Base-by-base conservation (phyloP, 257 asterid species). In the Jacaranda mimosifolia region DNA sequence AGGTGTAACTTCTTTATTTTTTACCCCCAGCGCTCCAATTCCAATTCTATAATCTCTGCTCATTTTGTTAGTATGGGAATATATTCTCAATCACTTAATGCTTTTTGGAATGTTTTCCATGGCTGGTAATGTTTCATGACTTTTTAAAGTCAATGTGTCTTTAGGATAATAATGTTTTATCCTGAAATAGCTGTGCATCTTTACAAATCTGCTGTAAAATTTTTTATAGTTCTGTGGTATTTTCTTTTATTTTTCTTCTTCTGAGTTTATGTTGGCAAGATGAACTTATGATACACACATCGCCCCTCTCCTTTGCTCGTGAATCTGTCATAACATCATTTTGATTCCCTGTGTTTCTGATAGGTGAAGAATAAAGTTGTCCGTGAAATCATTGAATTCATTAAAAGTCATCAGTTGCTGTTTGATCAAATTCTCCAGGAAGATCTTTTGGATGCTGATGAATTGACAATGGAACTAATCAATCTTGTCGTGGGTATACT, bases 291-390 rank as follows among this genome's bases (percentile, higher is more conserved):
- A 17, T 64, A 53, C 39, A 55, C 58, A 17, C 39, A 18, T 60
- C 21, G 19, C 53, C 74, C 46, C 48, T 53, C 45, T 35, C 57
- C 74, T 68, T 58, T 65, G 57, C 69, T 32, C 51, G 21, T 26
- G 70, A 66, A 12, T 53, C 78, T 0, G 71, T 72, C 4, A 6
- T 69, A 13, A 56, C 77, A 46, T 57, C 64, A 59, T 66, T 69
- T 26, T 79, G 63, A 64, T 72, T 79, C 36, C 38, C 42, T 74
- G 73, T 74, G 65, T 74, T 56, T 64, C 70, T 82, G 76, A 72
- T 81, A 95, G 99, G 97, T 95, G 85, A 93, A 91, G 85, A 95
- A 95, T 80, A 90, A 91, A 85, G 87, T 95, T 74, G 99, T 90
- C 13, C 99, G 96, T 58, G 99, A 90, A 86, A 87, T 91, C 75